phyloP scores from a whole-genome alignment of 2,329 filamentous ascomycete species.

The Apiospora marii region DNA sequence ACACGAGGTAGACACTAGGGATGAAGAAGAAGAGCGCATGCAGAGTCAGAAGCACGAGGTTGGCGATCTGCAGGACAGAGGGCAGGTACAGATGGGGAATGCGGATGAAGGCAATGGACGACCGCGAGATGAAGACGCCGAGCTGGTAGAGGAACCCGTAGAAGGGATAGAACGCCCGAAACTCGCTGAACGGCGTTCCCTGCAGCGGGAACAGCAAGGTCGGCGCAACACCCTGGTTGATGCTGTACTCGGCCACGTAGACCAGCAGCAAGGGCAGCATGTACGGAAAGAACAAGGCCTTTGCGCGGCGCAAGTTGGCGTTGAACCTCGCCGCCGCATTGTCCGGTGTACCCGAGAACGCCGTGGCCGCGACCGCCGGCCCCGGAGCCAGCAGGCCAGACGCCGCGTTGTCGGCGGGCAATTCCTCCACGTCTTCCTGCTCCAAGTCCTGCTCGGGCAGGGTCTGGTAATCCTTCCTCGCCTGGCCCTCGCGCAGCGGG shows the following conservation, averaged over 20 bases:
- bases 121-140: conserved; percentile 93
- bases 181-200: conserved; percentile 79
- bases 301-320: conserved; percentile 70
- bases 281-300: conserved; percentile 75
- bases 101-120: conserved; percentile 86
- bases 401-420: conserved; percentile 50
- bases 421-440: conserved; percentile 46
- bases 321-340: conserved; percentile 44
- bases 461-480: conserved; percentile 61
- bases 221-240: conserved; percentile 93
- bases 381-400: conserved; percentile 58
- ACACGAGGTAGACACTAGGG: conserved; percentile 86
- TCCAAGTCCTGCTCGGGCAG: conserved; percentile 55
- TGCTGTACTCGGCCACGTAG: conserved; percentile 95
- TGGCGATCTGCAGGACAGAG: conserved; percentile 81
- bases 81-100: conserved; percentile 84
- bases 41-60: conserved; percentile 74
- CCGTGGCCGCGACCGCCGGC: conserved; percentile 49
- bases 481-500: conserved; percentile 61
- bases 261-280: conserved; percentile 94
- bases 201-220: conserved; percentile 86
- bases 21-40: conserved; percentile 85
- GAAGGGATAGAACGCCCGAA: conserved; percentile 90
- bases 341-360: conserved; percentile 45
- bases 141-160: conserved; percentile 96